A percentile compares a stretch with the other conserved stretches of the same genome.
These are phyloP conservation scores for Calamus simplicifolius DNA, from an alignment of 176 grass and related monocot species.

Conservation along the genomic window DNA sequence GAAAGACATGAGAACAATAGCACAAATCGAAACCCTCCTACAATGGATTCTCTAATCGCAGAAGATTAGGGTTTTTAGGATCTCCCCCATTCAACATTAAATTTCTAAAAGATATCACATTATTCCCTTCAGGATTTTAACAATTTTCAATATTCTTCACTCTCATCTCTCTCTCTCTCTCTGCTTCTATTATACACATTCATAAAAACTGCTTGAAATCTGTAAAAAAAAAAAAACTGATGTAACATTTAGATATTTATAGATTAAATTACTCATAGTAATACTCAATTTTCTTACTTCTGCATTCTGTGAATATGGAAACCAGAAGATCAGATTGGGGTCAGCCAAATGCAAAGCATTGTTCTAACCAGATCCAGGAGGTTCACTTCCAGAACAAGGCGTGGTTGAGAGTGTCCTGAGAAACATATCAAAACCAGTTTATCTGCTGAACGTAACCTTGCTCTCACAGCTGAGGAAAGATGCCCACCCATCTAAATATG, in stretches of 20 bases:
- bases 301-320: neutral
- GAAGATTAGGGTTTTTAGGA: no score
- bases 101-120: no score
- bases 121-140: no score
- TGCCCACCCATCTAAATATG: constrained; percentile 73
- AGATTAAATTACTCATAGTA: neutral
- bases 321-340: constrained; percentile 68
- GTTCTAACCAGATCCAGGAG: constrained; percentile 44
- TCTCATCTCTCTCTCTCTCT: no score
- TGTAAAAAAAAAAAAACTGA: no score
- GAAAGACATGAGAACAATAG: no score
- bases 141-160: no score
- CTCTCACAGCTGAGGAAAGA: constrained; percentile 92
- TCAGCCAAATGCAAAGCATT: constrained; percentile 29
- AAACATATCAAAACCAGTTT: constrained; percentile 64
- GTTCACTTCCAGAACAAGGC: constrained; percentile 36
- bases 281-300: neutral
- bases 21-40: no score
- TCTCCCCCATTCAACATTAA: no score
- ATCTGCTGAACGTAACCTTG: constrained; percentile 82
- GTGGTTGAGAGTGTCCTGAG: constrained; percentile 42
- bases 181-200: no score
- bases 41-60: no score
- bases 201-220: no score
- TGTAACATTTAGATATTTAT: neutral